Base-by-base conservation (phyloP, 352 stramenopile genomes). In the Peronospora destructor region DNA sequence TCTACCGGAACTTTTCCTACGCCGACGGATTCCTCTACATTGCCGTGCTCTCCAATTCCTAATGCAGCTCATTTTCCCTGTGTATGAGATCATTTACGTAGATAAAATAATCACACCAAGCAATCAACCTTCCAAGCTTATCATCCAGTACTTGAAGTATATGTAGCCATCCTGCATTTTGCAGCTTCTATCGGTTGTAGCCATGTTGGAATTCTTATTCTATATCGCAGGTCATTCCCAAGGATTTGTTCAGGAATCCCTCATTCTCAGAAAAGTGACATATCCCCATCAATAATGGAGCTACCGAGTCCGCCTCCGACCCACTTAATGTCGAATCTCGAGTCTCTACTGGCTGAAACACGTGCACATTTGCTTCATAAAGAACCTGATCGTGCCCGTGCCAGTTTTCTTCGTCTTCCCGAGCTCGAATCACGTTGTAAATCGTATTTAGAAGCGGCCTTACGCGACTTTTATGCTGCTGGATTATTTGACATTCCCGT, bases 11-110 rank as follows among this genome's bases (percentile, higher is more conserved):
- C 35, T 87, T 91, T 50, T 64, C 56, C 2, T 91, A 91, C 52
- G 68, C 76, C 0, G 82, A 92, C 49, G 77, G 79, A 29, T 92
- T 91, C 42, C 60, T 92, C 37, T 85, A 92, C 47, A 49, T 89
- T 13, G 68, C 56, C 6, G 59, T 80, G 26, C 29, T 69, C 17
- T 37, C 50, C 6, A 46, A 25, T 9, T 12, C 28, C 7, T 32
- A 12, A 32, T 32, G 28, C 6, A 32, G 5, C 12, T 32, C 10
- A 32, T 6, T 9, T 32, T 6, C 4, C 4, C 23, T 26, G 0
- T 32, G 28, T 32, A 32, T 12, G 28, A 2, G 26, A 21, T 26
- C 23, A 6, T 0, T 26, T 3, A 26, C 23, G 5, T 26, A 26
- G 23, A 26, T 6, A 0, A 26, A 26, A 6, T 0, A 26, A 26